Evolutionary conservation across 2,329 filamentous ascomycete genomes (phyloP).

Genomic region (Calonectria ilicicola): DNA sequence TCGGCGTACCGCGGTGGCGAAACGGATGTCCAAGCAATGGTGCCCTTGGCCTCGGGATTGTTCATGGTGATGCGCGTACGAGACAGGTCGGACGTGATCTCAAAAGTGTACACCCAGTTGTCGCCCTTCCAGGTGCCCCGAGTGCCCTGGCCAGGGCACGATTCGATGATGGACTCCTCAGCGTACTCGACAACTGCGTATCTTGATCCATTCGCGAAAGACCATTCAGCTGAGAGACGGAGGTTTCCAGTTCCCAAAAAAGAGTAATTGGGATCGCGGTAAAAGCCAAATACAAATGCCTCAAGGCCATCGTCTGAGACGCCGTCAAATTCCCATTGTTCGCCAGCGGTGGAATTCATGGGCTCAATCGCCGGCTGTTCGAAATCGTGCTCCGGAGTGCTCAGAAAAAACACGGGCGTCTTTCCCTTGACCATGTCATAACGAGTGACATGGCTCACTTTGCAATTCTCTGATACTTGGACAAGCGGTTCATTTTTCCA

Average conservation of each 20-base stretch:
- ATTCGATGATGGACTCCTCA: conserved; percentile 13
- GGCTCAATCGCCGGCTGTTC: not conserved
- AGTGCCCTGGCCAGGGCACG: conserved; percentile 6
- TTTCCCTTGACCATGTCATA: not conserved
- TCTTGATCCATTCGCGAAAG: not conserved
- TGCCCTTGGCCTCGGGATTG: not conserved
- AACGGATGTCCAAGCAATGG: not conserved
- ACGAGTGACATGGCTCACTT: not conserved
- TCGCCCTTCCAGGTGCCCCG: conserved; percentile 12
- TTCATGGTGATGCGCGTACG: not conserved
- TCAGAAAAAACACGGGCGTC: not conserved
- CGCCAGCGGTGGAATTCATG: not conserved
- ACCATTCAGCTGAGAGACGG: not conserved
- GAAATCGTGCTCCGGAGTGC: not conserved
- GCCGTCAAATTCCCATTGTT: not conserved
- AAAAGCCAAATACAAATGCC: not conserved
- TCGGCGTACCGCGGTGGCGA: not conserved
- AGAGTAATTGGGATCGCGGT: not conserved
- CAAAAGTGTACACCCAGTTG: conserved; percentile 8
- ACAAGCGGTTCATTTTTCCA: not conserved
- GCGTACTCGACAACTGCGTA: not conserved
- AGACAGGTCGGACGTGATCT: conserved; percentile 6
- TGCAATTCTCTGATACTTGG: not conserved
- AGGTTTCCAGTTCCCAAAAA: not conserved
- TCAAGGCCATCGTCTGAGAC: not conserved